phyloP scores from a whole-genome alignment of 1,139 yeast species.

The Kluyveromyces marxianus region DNA sequence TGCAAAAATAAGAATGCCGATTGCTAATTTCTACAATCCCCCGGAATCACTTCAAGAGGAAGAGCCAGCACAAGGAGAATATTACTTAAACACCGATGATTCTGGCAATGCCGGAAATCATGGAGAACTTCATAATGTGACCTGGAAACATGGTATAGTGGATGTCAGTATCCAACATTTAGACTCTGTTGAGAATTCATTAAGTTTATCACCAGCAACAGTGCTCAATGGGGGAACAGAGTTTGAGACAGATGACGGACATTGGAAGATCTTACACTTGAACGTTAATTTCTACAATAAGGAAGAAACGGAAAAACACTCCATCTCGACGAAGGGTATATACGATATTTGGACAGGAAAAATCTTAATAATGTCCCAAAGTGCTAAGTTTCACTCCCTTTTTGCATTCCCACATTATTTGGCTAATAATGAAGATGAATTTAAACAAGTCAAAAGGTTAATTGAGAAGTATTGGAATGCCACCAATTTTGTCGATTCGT shows the following conservation, averaged over 20 bases:
- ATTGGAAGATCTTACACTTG: slow-evolving; percentile 28
- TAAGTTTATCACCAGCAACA: slow-evolving; percentile 17
- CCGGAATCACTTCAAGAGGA: slow-evolving; percentile 22
- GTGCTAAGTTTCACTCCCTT: slow-evolving; percentile 67
- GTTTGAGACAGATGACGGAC: slow-evolving; percentile 28
- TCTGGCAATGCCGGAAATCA: slow-evolving; percentile 16
- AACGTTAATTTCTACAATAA: slow-evolving; percentile 28
- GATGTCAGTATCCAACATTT: slow-evolving; percentile 22
- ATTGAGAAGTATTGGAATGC: slow-evolving; percentile 30
- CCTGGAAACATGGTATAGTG: slow-evolving; percentile 24
- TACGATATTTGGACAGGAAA: slow-evolving; percentile 69
- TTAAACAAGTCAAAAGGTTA: slow-evolving; percentile 35
- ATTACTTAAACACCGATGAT: slow-evolving; percentile 10
- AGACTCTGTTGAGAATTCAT: slow-evolving; percentile 18
- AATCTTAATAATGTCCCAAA: slow-evolving; percentile 51
- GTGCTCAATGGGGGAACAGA: slow-evolving; percentile 26
- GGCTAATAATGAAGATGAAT: slow-evolving; percentile 34
- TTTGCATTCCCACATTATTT: slow-evolving; percentile 34
- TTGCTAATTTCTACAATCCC: slow-evolving; percentile 25
- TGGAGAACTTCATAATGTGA: slow-evolving; percentile 25
- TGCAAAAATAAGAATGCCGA: slow-evolving; percentile 23
- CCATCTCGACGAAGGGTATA: slow-evolving; percentile 50
- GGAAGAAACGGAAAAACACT: slow-evolving; percentile 42
- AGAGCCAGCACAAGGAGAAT: slow-evolving; percentile 23
- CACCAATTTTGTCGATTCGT: slow-evolving; percentile 32